These are phyloP conservation scores for Lipomyces japonicus DNA, from an alignment of 805 yeast genomes.

Conservation along the genomic window DNA sequence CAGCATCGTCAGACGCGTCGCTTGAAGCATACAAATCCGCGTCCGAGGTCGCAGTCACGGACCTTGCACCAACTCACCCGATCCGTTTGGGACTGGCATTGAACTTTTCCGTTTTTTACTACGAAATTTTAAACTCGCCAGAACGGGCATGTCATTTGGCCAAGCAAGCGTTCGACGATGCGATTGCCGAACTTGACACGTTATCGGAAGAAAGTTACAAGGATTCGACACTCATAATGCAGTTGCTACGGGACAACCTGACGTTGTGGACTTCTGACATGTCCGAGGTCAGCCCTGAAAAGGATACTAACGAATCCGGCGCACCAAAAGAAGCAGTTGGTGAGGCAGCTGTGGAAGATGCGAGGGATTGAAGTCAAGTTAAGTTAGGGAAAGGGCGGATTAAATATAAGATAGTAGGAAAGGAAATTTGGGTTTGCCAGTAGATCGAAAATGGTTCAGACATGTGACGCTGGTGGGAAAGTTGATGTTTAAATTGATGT, in stretches of 20 bases:
- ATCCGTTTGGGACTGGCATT: constrained; percentile 96
- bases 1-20: constrained; percentile 86
- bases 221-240: constrained; percentile 98
- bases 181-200: constrained; percentile 97
- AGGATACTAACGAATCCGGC: constrained; percentile 40
- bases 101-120: constrained; percentile 96
- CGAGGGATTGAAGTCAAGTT: constrained; percentile 7
- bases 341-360: constrained; percentile 26
- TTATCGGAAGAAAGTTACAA: constrained; percentile 97
- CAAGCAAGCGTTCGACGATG: constrained; percentile 98
- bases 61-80: constrained; percentile 98
- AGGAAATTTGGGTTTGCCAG: too few relatives aligned
- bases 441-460: too few relatives aligned
- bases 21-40: constrained; percentile 94
- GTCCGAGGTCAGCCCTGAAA: constrained; percentile 66
- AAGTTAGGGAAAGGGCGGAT: not conserved
- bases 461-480: too few relatives aligned
- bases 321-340: constrained; percentile 34
- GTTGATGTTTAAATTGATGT: too few relatives aligned
- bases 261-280: constrained; percentile 96
- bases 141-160: constrained; percentile 99
- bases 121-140: constrained; percentile 96
- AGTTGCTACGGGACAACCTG: constrained; percentile 95
- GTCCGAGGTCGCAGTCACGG: constrained; percentile 93
- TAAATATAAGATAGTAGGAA: too few relatives aligned